Evolutionary conservation across 1,139 yeast species (phyloP), one percentile per base, ranked within the genome.

Genomic region (Hansenula lynferdii): DNA sequence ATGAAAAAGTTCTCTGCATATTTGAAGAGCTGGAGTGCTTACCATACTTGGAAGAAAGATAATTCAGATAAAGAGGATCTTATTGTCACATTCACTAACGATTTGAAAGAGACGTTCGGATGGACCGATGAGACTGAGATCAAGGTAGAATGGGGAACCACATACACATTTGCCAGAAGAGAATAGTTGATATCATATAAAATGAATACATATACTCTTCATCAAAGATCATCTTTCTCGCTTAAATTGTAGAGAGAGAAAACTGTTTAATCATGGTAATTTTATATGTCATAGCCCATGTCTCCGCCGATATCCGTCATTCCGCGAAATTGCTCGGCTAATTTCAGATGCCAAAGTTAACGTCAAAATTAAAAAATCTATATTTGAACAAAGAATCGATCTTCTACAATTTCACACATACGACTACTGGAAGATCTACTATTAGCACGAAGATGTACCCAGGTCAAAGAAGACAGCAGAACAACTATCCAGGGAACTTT

Each of bases 21-120:
- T 50, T 65, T 80, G 28, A 64, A 67, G 35, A 80, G 90, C 5
- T 80, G 82, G 76, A 82, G 92, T 52, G 78, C 85, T 7, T 79
- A 79, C 53, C 85, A 80, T 55, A 65, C 68, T 12, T 85, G 94
- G 89, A 69, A 69, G 55, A 60, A 61, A 36, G 58, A 49, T 22
- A 56, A 65, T 47, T 58, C 64, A 1, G 45, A 54, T 39, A 54
- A 57, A 26, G 65, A 23, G 16, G 72, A 71, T 47, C 56, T 70
- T 33, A 68, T 70, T 4, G 70, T 64, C 23, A 48, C 55, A 26
- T 67, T 73, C 48, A 59, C 69, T 16, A 61, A 65, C 6, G 75
- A 69, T 38, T 57, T 78, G 36, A 61, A 62, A 34, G 44, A 50
- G 11, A 54, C 46, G 21, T 56, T 67, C 39, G 69, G 64, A n/a